phyloP scores from a whole-genome alignment of 495 filamentous ascomycete species.

The Rostrohypoxylon terebratum region DNA sequence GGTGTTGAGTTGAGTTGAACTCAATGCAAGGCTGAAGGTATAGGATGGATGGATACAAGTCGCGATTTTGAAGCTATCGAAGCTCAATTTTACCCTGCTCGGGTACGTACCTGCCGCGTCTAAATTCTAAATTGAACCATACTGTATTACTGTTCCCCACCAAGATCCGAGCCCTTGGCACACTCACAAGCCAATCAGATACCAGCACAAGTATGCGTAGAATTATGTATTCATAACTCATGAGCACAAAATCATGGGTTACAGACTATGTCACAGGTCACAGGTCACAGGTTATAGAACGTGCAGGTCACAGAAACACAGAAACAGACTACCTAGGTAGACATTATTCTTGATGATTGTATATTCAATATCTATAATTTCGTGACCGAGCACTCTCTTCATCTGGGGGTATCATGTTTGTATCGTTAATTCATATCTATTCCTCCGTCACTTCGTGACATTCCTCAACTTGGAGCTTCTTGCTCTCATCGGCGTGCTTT shows the following conservation, averaged over 20 bases:
- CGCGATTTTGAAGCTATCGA: conserved; percentile 40
- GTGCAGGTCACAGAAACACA: background rate
- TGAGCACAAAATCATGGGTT: background rate
- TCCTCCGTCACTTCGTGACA: conserved; percentile 30
- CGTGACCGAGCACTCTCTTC: conserved; percentile 6
- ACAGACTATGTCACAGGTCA: background rate
- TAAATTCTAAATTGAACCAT: too few relatives aligned
- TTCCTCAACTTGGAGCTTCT: conserved; percentile 50
- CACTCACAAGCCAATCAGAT: conserved; percentile 8
- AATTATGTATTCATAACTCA: background rate
- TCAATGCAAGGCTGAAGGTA: conserved; percentile 7
- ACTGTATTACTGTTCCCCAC: background rate
- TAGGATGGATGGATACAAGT: conserved; percentile 12
- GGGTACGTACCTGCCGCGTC: conserved; percentile 30
- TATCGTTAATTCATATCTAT: conserved; percentile 29
- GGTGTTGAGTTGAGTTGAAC: background rate
- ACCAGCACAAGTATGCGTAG: background rate
- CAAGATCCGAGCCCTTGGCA: background rate
- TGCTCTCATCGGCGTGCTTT: conserved; percentile 51
- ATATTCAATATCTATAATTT: background rate
- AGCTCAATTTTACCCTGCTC: conserved; percentile 28
- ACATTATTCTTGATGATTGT: background rate
- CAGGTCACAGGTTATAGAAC: background rate
- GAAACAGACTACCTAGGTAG: too few relatives aligned
- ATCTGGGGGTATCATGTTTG: conserved; percentile 35